Base-by-base conservation (phyloP, 441 rosid species). In the Eruca vesicaria region DNA sequence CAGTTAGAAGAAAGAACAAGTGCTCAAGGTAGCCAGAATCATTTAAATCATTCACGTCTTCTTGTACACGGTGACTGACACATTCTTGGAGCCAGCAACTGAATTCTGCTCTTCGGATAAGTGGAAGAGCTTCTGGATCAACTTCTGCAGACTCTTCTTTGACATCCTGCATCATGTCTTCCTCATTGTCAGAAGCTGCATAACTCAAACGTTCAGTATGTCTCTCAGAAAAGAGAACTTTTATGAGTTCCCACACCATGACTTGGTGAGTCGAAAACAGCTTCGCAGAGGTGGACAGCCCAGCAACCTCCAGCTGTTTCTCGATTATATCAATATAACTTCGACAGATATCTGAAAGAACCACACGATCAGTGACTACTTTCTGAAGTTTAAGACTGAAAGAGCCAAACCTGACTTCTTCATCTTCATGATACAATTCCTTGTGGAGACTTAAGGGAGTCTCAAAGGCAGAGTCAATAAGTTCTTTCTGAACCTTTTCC, bases 231-330 rank as follows among this genome's bases (percentile, higher is more conserved):
- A 91, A 93, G 68, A 96, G 97, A 84, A 93, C 98, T 77, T 86
- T 93, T 63, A 93, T 89, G 79, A 93, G 87, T 84, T 96, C 98
- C 99, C 99, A 96, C 45, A 87, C 90, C 90, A 93, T 91, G 69
- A 90, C 98, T 80, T 96, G 96, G 83, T 96, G 96, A 85, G 81
- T 89, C 87, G 88, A 88, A 83, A 88, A 85, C 84, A 89, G 82
- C 76, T 88, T 91, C 28, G 90, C 81, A 28, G 90, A 86, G 65
- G 86, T 79, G 71, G 98, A 81, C 75, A 91, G 71, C 70, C 88
- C 96, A 74, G 92, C 77, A 85, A 89, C 82, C 80, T 91, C 97
- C 78, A 93, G 80, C 84, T 92, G 94, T 81, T 84, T 84, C 86
- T 96, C 98, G 45, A 89, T 86, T 56, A 96, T 84, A 78, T 87